phyloP scores from a whole-genome alignment of 305 asterid species.

The Coffea humblotiana region DNA sequence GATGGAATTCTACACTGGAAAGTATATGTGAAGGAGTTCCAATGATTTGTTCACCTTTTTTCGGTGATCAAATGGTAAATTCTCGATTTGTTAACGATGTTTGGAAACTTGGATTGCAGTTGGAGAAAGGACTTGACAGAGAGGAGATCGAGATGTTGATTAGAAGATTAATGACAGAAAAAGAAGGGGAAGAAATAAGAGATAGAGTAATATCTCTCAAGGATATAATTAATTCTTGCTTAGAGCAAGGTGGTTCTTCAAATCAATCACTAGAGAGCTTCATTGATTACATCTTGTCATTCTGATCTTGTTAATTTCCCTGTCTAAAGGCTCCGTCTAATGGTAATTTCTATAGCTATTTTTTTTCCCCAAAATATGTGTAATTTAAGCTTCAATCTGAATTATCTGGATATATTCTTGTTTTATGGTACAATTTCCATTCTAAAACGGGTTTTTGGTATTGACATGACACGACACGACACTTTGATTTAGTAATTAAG shows the following conservation, averaged over 20 bases:
- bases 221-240: background rate
- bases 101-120: conserved; percentile 44
- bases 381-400: too few species aligned
- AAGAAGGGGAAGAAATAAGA: conserved; percentile 14
- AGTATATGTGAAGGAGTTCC: conserved; percentile 55
- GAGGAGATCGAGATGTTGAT: conserved; percentile 33
- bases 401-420: background rate
- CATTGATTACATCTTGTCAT: background rate
- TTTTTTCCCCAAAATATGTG: too few species aligned
- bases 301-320: background rate
- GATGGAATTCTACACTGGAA: conserved; percentile 67
- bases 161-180: background rate
- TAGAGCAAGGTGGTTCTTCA: conserved; percentile 15
- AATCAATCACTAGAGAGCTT: conserved; percentile 3
- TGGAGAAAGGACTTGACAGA: conserved; percentile 46
- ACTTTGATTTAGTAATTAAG: too few species aligned
- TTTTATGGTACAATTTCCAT: background rate
- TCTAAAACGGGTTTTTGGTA: too few species aligned
- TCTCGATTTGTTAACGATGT: conserved; percentile 41
- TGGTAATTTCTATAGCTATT: background rate
- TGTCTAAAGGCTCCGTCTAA: background rate
- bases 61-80: conserved; percentile 50
- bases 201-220: background rate
- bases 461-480: too few species aligned
- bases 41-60: conserved; percentile 49